Evolutionary conservation across 129 eudicot species (phyloP), one percentile per base, ranked within the genome.

Genomic region (Tagetes patula): DNA sequence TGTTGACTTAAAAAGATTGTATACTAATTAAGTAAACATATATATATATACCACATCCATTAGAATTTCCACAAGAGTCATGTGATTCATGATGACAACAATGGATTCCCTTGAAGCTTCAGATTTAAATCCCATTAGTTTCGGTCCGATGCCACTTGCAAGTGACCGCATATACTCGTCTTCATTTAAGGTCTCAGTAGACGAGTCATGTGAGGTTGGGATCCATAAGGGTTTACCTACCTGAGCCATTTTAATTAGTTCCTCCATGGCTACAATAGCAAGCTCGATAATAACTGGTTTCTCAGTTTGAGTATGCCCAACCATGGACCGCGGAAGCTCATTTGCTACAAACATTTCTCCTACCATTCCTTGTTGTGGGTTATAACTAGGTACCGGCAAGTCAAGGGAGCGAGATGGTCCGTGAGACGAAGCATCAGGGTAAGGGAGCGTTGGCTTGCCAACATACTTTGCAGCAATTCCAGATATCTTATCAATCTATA

Each of bases 201-300:
- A 45, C 36, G 80, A 65, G 64, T 54, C 75, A 33, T 90, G 88
- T 3, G 88, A 63, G 75, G 73, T 80, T 1, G 88, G 88, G n/a
- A 85, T 64, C 99, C 99, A 95, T 65, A 95, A 69, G 34, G 99
- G 99, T 67, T 95, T 97, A 36, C 88, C 84, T 42, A 83, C 55
- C 54, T 94, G 96, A 30, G 91, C 97, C 96, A 95, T 86, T 72
- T 89, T 80, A 67, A 90, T 73, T 11, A 95, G 84, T 75, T 95
- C 99, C 74, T 95, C 99, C 97, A 95, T 90, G 40, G 99, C 97
- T 67, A 97, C 88, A 45, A 95, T 93, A 12, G 99, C 99, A 8
- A 95, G 80, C 87, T 95, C 99, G 49, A 95, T 80, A 76, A 95
- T 88, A 83, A 95, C 64, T 0, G 97, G 91, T 77, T 86, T 95